Evolutionary conservation across 2,329 filamentous ascomycete genomes (phyloP).

Genomic region (Arthroderma uncinatum): DNA sequence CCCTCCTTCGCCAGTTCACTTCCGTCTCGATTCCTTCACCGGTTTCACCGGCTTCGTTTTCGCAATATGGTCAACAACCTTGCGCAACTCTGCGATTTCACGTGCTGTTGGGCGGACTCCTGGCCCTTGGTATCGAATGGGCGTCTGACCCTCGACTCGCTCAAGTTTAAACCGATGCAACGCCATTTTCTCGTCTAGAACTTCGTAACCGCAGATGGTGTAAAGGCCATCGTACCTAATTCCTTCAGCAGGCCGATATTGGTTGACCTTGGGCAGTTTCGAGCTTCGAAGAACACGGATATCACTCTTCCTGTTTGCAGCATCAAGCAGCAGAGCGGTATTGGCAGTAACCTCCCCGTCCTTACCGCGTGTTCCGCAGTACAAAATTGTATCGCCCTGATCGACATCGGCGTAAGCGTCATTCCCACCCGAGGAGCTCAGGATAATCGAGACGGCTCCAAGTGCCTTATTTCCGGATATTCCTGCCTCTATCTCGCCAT

Average conservation of each 20-base stretch:
- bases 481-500: conserved; percentile 19
- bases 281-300: conserved; percentile 44
- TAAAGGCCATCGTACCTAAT: conserved; percentile 51
- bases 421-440: conserved; percentile 24
- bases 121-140: conserved; percentile 37
- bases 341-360: conserved; percentile 19
- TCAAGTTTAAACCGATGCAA: conserved; percentile 40
- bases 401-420: conserved; percentile 41
- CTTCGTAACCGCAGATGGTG: conserved; percentile 30
- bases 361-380: conserved; percentile 41
- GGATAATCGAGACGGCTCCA: conserved; percentile 47
- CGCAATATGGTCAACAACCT: background rate
- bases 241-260: conserved; percentile 38
- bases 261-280: conserved; percentile 24
- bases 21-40: background rate
- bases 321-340: conserved; percentile 37
- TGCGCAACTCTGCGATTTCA: conserved; percentile 22
- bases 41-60: background rate
- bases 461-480: conserved; percentile 39
- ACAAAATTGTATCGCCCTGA: conserved; percentile 39
- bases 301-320: conserved; percentile 25
- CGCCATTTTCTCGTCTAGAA: conserved; percentile 32
- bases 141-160: conserved; percentile 34
- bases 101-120: conserved; percentile 34
- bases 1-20: background rate